Conservation (phyloP, 2,329 filamentous ascomycete genomes). For the Penicillium sp. region DNA sequence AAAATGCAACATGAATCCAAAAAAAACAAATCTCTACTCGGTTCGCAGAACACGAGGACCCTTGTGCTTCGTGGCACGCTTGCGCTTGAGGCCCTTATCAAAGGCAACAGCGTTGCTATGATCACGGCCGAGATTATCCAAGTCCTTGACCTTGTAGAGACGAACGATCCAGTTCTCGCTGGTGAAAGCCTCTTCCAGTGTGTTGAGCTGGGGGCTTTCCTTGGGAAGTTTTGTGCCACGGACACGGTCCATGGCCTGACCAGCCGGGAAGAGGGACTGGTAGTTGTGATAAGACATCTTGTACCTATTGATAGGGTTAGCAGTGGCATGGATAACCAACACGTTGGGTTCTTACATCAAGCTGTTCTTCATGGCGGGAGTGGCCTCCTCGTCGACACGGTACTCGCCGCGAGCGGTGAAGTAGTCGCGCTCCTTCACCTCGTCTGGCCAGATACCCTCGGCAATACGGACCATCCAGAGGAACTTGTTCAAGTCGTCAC, state of each 20-base stretch:
- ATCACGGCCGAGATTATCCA: slow-evolving; percentile 92
- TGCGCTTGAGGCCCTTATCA: slow-evolving; percentile 55
- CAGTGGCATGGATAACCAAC: background rate
- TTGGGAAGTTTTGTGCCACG: slow-evolving; percentile 78
- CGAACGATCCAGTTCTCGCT: slow-evolving; percentile 99
- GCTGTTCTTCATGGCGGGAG: slow-evolving; percentile 97
- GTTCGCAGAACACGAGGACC: slow-evolving; percentile 47
- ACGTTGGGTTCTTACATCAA: slow-evolving; percentile 73
- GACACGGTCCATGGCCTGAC: slow-evolving; percentile 87
- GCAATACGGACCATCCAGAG: slow-evolving; percentile 99
- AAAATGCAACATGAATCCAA: slow-evolving; percentile 12
- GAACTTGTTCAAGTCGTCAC: slow-evolving; percentile 99
- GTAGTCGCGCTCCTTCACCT: slow-evolving; percentile 95
- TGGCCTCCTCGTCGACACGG: slow-evolving; percentile 87
- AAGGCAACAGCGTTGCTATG: slow-evolving; percentile 64
- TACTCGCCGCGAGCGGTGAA: slow-evolving; percentile 95
- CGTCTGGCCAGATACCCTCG: slow-evolving; percentile 99
- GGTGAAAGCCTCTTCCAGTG: slow-evolving; percentile 93
- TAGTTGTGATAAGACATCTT: slow-evolving; percentile 99
- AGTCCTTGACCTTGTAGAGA: slow-evolving; percentile 99
- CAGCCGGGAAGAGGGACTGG: slow-evolving; percentile 82
- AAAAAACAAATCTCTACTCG: slow-evolving; percentile 33
- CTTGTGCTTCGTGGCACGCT: slow-evolving; percentile 47
- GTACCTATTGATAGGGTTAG: slow-evolving; percentile 65
- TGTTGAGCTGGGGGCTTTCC: slow-evolving; percentile 79